Base-by-base conservation (phyloP, 169 alveolate genomes). In the Eimeria falciformis region DNA sequence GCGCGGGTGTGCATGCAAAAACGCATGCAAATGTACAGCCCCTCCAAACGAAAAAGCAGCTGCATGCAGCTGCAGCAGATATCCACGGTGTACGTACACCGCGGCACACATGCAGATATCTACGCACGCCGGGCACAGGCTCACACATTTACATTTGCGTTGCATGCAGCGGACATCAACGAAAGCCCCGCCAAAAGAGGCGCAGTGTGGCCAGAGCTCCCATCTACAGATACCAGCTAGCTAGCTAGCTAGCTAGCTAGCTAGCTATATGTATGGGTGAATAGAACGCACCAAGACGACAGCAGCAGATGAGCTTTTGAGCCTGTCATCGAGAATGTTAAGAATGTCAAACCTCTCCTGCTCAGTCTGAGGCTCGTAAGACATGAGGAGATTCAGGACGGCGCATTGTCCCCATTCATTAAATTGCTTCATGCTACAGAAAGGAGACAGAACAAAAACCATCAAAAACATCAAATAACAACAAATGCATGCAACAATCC, bases 391-490 rank as follows among this genome's bases (percentile, higher is more conserved):
- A 91, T 98, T 97, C 84, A 99, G 95, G 65, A 98, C 96, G 25
- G 96, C 97, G 75, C 99, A 97, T 91, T 98, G 98, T 33, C 99
- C 99, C 99, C 99, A 99, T 96, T 99, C 99, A 93, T 96, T 97
- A 95, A 98, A 98, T 66, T 97, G 97, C 92, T 96, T 96, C 87
- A 98, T 95, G 81, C 97, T 95, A 89, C 95, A 58, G 75, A 53
- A 29, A 53, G 56, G 17, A 75, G 45, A 77, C 21, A 91, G 33
- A 82, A 84, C 73, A 89, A 33, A 81, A 81, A 58, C 3, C 23
- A 47, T 12, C 25, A 40, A 14, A 81, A 2, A 56, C 87, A 53
- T 3, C 14, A 81, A 7, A 77, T 29, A 53, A 23, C n/a, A 12
- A 50, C 11, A 77, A 5, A 77, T 5, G 25, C 5, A 50, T 5